These are phyloP conservation scores for Colletotrichum sp. DNA, from an alignment of 2,329 filamentous ascomycete species.

Conservation along the genomic window DNA sequence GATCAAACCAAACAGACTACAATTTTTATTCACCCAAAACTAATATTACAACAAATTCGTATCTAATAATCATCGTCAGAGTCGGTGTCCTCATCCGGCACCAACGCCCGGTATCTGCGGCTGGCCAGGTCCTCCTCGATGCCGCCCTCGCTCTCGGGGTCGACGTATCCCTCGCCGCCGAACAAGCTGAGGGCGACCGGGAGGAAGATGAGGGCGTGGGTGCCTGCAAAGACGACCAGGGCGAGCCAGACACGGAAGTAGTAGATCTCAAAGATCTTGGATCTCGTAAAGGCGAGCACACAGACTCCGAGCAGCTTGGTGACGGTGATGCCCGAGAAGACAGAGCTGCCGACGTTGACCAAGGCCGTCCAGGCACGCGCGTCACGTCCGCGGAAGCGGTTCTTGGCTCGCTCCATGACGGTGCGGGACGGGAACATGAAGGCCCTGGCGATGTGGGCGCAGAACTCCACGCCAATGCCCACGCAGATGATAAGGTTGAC, in stretches of 20 bases:
- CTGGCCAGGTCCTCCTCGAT: slow-evolving; percentile 88
- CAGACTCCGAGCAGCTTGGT: slow-evolving; percentile 93
- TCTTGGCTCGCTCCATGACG: slow-evolving; percentile 81
- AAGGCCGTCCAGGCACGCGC: slow-evolving; percentile 91
- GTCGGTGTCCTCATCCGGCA: slow-evolving; percentile 78
- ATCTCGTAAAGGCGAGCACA: slow-evolving; percentile 91
- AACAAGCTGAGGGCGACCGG: slow-evolving; percentile 87
- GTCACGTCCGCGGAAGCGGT: slow-evolving; percentile 80
- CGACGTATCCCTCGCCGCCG: slow-evolving; percentile 86
- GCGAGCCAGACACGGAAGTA: slow-evolving; percentile 98
- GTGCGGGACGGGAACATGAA: slow-evolving; percentile 90
- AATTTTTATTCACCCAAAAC: not conserved
- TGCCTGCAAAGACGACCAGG: slow-evolving; percentile 85
- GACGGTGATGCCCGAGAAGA: slow-evolving; percentile 94
- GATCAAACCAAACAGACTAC: not conserved
- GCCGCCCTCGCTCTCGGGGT: slow-evolving; percentile 85
- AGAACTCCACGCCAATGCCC: slow-evolving; percentile 96
- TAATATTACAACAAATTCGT: not conserved
- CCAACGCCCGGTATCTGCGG: slow-evolving; percentile 76
- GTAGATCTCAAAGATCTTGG: slow-evolving; percentile 99
- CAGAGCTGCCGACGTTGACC: slow-evolving; percentile 91
- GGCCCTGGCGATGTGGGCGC: slow-evolving; percentile 92
- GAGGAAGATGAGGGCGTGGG: slow-evolving; percentile 88
- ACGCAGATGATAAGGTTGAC: slow-evolving; percentile 98
- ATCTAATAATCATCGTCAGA: slow-evolving; percentile 68